Base-by-base conservation (phyloP, 306 rosid genomes). In the Fragaria iinumae region DNA sequence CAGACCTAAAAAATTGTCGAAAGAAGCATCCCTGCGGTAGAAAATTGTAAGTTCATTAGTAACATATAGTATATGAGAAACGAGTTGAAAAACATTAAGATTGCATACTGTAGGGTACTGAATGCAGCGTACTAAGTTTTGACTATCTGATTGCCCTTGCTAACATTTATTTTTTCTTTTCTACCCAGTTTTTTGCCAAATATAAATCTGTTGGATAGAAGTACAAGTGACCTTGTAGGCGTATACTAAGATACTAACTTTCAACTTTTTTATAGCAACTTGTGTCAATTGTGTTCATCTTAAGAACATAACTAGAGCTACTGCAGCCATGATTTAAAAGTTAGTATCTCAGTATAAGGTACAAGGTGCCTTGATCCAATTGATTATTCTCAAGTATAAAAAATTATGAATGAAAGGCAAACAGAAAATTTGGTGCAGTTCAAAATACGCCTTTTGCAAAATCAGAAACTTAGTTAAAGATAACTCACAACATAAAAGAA, bases 1-100 rank as follows among this genome's bases (percentile, higher is more conserved):
- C 97, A 13, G 98, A 95, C 86, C 79, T 83, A 71, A 88, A 92
- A 81, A 95, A 95, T 77, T 95, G 98, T 43, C 93, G 86, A 21
- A 90, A 87, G 87, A 92, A 95, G 83, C 98, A 92, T 34, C 95
- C 92, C 98, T 95, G 85, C 77, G 84, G 80, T 72, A 71, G 62
- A 74, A 75, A 55, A 17, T 29, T 69, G 25, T 29, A 49, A 55
- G 53, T 64, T 77, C 67, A 77, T 39, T 21, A 20, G 47, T 20
- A 69, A 34, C 34, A 55, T 69, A 60, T 70, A 64, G 4, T 47
- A 62, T 71, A 52, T 45, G 11, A 74, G 41, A 74, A 67, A 55
- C 16, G 0, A 72, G 11, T 36, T 32, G 38, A 66, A 8, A 77
- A 41, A 73, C 74, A 39, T 5, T 44, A 65, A 44, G 45, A n/a